Evolutionary conservation across 345 rosid genomes (phyloP).

Genomic region (Gossypium sturtianum): DNA sequence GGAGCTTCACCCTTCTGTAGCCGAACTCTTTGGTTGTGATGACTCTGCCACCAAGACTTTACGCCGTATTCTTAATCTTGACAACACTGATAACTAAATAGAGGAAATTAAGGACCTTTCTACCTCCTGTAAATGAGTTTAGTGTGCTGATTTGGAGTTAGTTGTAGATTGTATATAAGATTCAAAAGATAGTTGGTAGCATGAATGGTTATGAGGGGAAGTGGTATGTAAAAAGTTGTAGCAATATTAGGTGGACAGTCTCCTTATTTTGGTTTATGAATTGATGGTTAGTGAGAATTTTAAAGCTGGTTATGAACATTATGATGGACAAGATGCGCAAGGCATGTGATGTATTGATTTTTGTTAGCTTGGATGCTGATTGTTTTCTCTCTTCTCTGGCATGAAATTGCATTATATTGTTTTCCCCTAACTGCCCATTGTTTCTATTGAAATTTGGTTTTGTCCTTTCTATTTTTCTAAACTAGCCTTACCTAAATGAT

Average conservation of each 20-base stretch:
- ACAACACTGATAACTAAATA: conserved; percentile 46
- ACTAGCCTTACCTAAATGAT: conserved; percentile 13
- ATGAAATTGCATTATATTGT: conserved; percentile 17
- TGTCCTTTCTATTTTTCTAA: not conserved
- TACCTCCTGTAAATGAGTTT: conserved; percentile 43
- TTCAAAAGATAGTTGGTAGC: conserved; percentile 39
- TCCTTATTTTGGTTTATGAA: conserved; percentile 19
- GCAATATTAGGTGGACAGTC: conserved; percentile 33
- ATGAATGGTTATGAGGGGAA: conserved; percentile 27
- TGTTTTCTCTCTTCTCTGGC: conserved; percentile 14
- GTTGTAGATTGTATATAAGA: conserved; percentile 53
- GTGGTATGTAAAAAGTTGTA: conserved; percentile 24
- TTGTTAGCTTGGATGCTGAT: conserved; percentile 15
- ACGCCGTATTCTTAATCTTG: conserved; percentile 94
- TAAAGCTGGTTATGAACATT: conserved; percentile 20
- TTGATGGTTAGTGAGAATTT: conserved; percentile 17
- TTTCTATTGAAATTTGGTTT: not conserved
- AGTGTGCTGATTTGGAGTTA: conserved; percentile 26
- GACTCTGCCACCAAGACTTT: conserved; percentile 82
- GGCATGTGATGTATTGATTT: conserved; percentile 3
- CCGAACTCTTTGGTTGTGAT: conserved; percentile 42
- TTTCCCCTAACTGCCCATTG: conserved; percentile 4
- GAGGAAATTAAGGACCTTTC: conserved; percentile 21
- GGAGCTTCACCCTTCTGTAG: conserved; percentile 32
- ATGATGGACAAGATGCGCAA: conserved; percentile 18